Percentiles rank a stretch among this genome's conserved stretches.
phyloP scores from a whole-genome alignment of 192 early-diverging fungal species.

The Dimargaris xerosporica region DNA sequence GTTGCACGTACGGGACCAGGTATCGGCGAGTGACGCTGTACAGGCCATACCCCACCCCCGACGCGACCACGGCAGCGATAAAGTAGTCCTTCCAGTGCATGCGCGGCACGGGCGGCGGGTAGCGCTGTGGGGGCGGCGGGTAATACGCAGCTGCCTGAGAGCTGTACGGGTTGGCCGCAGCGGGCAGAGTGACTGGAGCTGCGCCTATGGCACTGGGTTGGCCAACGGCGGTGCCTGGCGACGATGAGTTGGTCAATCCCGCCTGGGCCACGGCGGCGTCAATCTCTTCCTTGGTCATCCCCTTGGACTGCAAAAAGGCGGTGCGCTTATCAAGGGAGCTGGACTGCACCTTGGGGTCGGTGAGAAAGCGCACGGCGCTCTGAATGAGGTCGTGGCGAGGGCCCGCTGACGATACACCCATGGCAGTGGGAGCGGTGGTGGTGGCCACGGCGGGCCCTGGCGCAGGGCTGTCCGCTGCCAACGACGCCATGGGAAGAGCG shows the following conservation, averaged over 20 bases:
- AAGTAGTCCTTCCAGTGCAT: constrained; percentile 91
- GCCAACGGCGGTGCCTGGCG: constrained; percentile 7
- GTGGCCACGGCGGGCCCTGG: background rate
- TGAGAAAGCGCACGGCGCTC: constrained; percentile 82
- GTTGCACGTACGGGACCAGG: constrained; percentile 5
- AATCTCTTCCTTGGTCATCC: constrained; percentile 80
- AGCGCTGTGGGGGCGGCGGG: constrained; percentile 15
- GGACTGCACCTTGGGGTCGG: constrained; percentile 80
- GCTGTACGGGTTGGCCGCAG: background rate
- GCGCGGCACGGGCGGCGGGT: constrained; percentile 30
- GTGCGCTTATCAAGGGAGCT: constrained; percentile 80
- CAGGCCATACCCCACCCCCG: constrained; percentile 80
- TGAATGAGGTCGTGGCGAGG: constrained; percentile 57
- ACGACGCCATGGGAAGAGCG: background rate
- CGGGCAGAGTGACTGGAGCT: background rate
- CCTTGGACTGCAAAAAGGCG: constrained; percentile 94
- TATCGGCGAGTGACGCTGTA: constrained; percentile 21
- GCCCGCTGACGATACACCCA: background rate
- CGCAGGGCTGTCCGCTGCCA: background rate
- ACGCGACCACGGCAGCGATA: constrained; percentile 71
- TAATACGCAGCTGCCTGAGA: constrained; percentile 12
- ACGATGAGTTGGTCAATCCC: constrained; percentile 11
- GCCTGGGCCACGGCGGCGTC: constrained; percentile 59
- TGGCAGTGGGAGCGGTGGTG: background rate
- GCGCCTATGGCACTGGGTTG: constrained; percentile 20